Conservation (phyloP, 768 basidiomycete genomes). For the Boletus insuetus region DNA sequence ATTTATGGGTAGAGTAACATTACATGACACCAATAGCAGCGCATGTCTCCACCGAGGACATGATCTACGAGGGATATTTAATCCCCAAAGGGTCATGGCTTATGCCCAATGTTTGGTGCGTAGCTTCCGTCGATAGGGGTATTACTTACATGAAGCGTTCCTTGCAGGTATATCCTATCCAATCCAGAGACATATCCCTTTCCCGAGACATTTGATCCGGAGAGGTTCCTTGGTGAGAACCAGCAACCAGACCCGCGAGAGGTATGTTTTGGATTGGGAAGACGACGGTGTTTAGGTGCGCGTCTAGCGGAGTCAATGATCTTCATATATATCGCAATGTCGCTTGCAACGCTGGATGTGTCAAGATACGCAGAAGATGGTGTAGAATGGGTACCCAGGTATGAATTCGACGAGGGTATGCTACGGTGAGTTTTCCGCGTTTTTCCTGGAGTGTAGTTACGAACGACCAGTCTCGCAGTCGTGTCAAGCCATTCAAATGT, state of each 20-base stretch:
- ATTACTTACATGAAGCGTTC: background rate
- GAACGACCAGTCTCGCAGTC: background rate
- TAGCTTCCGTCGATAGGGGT: background rate
- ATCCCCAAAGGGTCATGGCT: constrained; percentile 21
- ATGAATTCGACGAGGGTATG: background rate
- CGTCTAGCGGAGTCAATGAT: background rate
- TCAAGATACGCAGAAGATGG: background rate
- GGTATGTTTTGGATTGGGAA: constrained; percentile 12
- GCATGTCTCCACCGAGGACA: background rate
- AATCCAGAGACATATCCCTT: background rate
- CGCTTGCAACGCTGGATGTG: constrained; percentile 11
- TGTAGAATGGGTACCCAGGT: background rate
- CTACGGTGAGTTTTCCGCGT: background rate
- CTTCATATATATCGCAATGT: constrained; percentile 2
- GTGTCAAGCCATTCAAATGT: constrained; percentile 8
- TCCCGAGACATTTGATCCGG: constrained; percentile 1
- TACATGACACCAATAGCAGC: background rate
- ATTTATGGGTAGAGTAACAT: background rate
- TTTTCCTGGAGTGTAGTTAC: background rate
- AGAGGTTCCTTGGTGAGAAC: constrained; percentile 4
- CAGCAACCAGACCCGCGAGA: constrained; percentile 1
- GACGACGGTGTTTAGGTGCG: constrained; percentile 4
- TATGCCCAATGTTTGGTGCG: constrained; percentile 8
- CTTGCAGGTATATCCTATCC: background rate
- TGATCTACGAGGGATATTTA: constrained; percentile 11